phyloP scores from a whole-genome alignment of 495 filamentous ascomycete species.

The Cryomyces antarcticus region DNA sequence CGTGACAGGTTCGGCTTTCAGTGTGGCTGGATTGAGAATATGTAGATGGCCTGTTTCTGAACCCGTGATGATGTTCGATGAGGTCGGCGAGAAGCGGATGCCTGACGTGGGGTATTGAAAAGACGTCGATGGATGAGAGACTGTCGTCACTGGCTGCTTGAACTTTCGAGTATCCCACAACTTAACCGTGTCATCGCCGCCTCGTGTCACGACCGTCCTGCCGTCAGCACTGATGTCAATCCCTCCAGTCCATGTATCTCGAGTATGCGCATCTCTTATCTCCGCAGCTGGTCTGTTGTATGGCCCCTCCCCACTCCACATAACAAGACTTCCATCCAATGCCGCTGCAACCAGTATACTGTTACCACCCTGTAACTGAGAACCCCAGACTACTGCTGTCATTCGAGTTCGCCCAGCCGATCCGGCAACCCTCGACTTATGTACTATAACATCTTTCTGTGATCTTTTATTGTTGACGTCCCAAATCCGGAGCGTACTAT shows the following conservation, averaged over 20 bases:
- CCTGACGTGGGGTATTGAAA: constrained; percentile 63
- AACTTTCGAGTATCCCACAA: constrained; percentile 96
- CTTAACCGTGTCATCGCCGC: constrained; percentile 67
- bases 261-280: constrained; percentile 62
- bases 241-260: constrained; percentile 80
- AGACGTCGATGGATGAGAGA: constrained; percentile 65
- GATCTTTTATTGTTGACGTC: constrained; percentile 70
- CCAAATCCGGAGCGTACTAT: constrained; percentile 92
- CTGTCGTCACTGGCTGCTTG: constrained; percentile 62
- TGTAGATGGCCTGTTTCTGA: constrained; percentile 74
- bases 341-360: constrained; percentile 73
- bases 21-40: constrained; percentile 79
- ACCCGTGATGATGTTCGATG: constrained; percentile 67
- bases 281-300: constrained; percentile 73
- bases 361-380: constrained; percentile 48
- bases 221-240: constrained; percentile 86
- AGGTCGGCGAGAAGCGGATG: constrained; percentile 73
- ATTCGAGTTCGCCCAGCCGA: constrained; percentile 82
- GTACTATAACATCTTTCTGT: constrained; percentile 84
- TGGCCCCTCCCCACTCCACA: constrained; percentile 81
- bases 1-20: constrained; percentile 65
- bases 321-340: constrained; percentile 73
- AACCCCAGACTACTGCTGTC: constrained; percentile 84
- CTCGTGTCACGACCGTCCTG: constrained; percentile 67
- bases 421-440: constrained; percentile 72